Conservation (phyloP, 331 rosid genomes). For the Acacia pycnantha region DNA sequence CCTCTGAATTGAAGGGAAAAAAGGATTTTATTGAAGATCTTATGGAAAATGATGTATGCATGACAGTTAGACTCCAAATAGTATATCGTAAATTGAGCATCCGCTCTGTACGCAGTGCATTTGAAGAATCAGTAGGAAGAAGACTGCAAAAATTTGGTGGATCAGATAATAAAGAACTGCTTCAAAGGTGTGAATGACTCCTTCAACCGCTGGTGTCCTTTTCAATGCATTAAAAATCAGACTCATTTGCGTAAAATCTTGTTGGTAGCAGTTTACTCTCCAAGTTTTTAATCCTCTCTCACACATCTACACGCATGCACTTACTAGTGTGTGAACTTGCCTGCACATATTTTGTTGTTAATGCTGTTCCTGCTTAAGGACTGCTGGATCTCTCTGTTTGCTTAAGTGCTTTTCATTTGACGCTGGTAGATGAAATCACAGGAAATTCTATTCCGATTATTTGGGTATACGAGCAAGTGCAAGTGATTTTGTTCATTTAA, state of each 20-base stretch:
- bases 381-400: neutral
- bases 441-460: neutral
- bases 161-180: conserved; percentile 67
- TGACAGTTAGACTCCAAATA: conserved; percentile 89
- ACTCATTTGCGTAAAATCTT: neutral
- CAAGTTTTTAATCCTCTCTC: neutral
- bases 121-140: conserved; percentile 84
- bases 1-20: conserved; percentile 51
- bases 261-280: neutral
- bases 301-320: neutral
- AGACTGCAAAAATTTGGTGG: conserved; percentile 78
- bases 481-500: neutral
- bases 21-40: conserved; percentile 63
- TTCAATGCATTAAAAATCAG: neutral
- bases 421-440: neutral
- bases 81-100: conserved; percentile 82
- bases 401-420: conserved; percentile 3
- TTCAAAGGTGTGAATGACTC: conserved; percentile 58
- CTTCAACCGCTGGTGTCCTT: conserved; percentile 15
- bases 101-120: conserved; percentile 79
- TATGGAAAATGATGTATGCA: conserved; percentile 69
- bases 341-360: neutral
- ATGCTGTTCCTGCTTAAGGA: neutral
- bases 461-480: neutral
- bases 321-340: neutral